Percentiles rank a stretch among this genome's conserved stretches.
Evolutionary conservation across 352 stramenopile genomes (phyloP).

Genomic region (Pythium sp.): DNA sequence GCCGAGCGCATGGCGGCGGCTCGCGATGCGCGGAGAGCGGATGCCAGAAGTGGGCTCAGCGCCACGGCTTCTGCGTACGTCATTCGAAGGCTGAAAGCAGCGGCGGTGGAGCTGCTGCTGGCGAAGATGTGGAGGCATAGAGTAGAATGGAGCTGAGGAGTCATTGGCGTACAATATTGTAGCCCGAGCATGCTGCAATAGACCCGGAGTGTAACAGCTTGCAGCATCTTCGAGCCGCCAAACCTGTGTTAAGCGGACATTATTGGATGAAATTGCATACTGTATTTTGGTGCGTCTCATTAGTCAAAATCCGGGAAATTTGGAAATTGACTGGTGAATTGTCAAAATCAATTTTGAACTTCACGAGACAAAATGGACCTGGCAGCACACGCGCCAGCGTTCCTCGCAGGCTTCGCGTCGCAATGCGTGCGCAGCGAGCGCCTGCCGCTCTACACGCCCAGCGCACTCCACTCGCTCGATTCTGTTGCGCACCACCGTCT

Average conservation of each 20-base stretch:
- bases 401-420: conserved; percentile 28
- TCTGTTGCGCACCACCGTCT: conserved; percentile 33
- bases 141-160: neutral
- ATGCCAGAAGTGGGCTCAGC: conserved; percentile 77
- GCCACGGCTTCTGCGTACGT: conserved; percentile 67
- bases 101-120: conserved; percentile 4
- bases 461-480: conserved; percentile 15
- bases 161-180: neutral
- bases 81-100: conserved; percentile 50
- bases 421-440: conserved; percentile 30
- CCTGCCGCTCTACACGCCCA: conserved; percentile 28
- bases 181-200: neutral
- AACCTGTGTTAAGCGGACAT: no score
- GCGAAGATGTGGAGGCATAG: neutral
- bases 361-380: conserved; percentile 3
- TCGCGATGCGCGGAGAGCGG: conserved; percentile 63
- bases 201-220: neutral
- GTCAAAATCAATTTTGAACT: no score
- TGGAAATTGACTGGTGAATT: no score
- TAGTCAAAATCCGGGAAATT: no score
- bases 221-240: neutral
- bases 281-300: no score
- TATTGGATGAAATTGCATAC: no score
- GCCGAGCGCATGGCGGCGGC: conserved; percentile 77
- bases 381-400: conserved; percentile 16